Conservation (phyloP, 2,329 filamentous ascomycete genomes). For the Cephalotrichum gorgonifer region DNA sequence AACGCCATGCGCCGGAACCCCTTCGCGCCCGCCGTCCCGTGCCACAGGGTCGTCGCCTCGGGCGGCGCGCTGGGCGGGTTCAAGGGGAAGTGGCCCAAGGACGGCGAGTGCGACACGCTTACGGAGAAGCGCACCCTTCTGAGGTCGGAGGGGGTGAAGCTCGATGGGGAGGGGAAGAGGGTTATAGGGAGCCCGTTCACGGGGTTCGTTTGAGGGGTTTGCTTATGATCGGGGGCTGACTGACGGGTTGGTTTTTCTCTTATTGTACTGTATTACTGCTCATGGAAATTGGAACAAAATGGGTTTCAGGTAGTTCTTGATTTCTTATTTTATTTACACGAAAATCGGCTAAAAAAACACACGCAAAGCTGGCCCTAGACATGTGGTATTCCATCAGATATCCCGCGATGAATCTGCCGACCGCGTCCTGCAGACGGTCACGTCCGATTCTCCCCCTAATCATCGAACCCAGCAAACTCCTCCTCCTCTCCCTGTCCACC, state of each 20-base stretch:
- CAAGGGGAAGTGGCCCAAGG: conserved; percentile 53
- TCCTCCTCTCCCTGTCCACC: conserved; percentile 27
- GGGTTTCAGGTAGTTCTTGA: too few relatives aligned
- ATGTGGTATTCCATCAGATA: background rate
- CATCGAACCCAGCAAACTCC: conserved; percentile 51
- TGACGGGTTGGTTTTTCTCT: background rate
- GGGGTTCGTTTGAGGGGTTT: conserved; percentile 21
- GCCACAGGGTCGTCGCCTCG: conserved; percentile 69
- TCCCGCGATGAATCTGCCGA: background rate
- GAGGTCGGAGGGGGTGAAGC: conserved; percentile 51
- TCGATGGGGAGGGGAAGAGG: conserved; percentile 45
- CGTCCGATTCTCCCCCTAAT: conserved; percentile 15
- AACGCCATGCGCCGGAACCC: conserved; percentile 70
- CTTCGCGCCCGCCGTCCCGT: conserved; percentile 73
- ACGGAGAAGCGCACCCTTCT: conserved; percentile 54
- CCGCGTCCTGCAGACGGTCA: background rate
- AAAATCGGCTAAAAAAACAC: too few relatives aligned
- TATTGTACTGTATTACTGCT: too few relatives aligned
- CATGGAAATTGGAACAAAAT: too few relatives aligned
- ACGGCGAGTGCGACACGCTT: conserved; percentile 51
- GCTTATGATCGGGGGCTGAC: background rate
- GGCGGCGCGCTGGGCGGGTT: conserved; percentile 63
- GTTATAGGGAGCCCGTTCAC: conserved; percentile 47
- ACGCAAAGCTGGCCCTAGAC: too few relatives aligned
- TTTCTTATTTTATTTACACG: background rate